Evolutionary conservation across 805 yeast genomes (phyloP).

Genomic region (Saccharomycopsis malanga): DNA sequence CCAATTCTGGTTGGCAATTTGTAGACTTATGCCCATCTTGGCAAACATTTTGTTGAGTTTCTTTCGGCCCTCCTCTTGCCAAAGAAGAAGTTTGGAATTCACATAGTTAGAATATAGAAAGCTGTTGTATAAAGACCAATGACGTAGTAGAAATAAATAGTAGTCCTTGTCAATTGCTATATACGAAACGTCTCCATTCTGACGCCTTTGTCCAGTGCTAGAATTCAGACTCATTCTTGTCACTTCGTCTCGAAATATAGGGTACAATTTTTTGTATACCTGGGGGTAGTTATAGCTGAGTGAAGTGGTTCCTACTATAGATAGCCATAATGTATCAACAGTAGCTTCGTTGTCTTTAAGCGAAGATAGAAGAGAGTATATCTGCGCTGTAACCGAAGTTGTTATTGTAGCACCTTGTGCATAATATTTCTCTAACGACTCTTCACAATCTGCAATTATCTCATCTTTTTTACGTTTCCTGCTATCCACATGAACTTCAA

Average conservation of each 20-base stretch:
- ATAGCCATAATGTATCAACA: slow-evolving; percentile 67
- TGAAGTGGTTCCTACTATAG: slow-evolving; percentile 84
- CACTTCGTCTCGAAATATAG: slow-evolving; percentile 77
- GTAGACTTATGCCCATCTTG: slow-evolving; percentile 87
- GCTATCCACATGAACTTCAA: slow-evolving; percentile 20
- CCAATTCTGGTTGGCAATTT: slow-evolving; percentile 90
- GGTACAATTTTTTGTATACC: slow-evolving; percentile 64
- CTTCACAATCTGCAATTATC: slow-evolving; percentile 41
- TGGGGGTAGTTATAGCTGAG: slow-evolving; percentile 66
- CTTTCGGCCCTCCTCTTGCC: slow-evolving; percentile 90
- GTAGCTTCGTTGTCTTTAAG: slow-evolving; percentile 72
- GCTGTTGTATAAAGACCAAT: slow-evolving; percentile 89
- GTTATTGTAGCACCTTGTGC: slow-evolving; percentile 73
- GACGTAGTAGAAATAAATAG: slow-evolving; percentile 76
- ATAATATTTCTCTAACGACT: slow-evolving; percentile 65
- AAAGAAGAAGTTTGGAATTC: slow-evolving; percentile 75
- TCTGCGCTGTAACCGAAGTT: slow-evolving; percentile 69
- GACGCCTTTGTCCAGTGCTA: slow-evolving; percentile 24
- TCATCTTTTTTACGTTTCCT: slow-evolving; percentile 38
- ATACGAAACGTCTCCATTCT: slow-evolving; percentile 36
- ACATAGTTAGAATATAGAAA: slow-evolving; percentile 88
- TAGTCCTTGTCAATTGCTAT: slow-evolving; percentile 76
- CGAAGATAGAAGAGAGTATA: slow-evolving; percentile 70
- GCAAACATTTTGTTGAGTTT: slow-evolving; percentile 88
- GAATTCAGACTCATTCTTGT: slow-evolving; percentile 47